A percentile compares a stretch with the other conserved stretches of the same genome.
Evolutionary conservation across 441 rosid genomes (phyloP).

Genomic region (Flueggea neowawraea): DNA sequence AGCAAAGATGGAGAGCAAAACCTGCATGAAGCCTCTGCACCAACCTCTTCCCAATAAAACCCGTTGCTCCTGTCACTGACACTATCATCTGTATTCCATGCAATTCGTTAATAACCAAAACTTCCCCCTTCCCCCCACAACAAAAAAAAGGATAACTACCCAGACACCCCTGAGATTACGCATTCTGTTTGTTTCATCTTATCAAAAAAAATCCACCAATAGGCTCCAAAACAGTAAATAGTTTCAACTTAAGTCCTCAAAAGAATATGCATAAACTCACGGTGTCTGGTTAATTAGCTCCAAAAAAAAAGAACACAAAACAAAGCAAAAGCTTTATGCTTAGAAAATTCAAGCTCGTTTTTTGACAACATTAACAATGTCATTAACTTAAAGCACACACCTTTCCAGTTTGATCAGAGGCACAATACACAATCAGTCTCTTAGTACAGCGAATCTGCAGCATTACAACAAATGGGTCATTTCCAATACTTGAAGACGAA

Average conservation of each 20-base stretch:
- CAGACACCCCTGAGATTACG: too few species aligned
- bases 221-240: too few species aligned
- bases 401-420: constrained; percentile 51
- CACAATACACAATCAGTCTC: constrained; percentile 41
- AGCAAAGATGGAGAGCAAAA: constrained; percentile 6
- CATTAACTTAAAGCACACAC: constrained; percentile 16
- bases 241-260: too few species aligned
- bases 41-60: constrained; percentile 86
- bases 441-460: constrained; percentile 34
- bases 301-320: neutral
- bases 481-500: too few species aligned
- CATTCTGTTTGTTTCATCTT: too few species aligned
- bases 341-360: too few species aligned
- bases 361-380: neutral
- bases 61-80: constrained; percentile 92
- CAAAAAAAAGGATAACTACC: too few species aligned
- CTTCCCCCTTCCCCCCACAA: too few species aligned
- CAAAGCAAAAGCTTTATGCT: neutral
- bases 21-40: constrained; percentile 84
- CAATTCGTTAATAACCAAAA: neutral
- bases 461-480: constrained; percentile 2
- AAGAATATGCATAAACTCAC: too few species aligned
- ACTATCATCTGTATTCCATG: constrained; percentile 72
- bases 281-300: too few species aligned
- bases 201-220: too few species aligned